A percentile compares a stretch with the other conserved stretches of the same genome.
These are phyloP conservation scores for California macrophylla DNA, from an alignment of 441 rosid species.

Conservation along the genomic window DNA sequence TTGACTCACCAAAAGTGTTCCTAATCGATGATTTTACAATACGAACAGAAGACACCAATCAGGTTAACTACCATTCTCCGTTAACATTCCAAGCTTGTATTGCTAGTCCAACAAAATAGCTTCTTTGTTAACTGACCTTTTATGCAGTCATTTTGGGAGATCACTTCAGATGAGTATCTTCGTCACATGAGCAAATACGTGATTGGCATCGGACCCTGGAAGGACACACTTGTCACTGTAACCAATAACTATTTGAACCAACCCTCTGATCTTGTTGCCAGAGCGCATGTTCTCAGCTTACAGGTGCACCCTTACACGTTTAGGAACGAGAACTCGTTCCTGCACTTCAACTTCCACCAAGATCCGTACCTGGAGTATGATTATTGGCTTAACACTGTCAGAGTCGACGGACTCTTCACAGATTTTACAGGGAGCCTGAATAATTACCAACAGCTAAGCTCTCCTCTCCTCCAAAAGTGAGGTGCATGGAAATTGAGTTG, in stretches of 20 bases:
- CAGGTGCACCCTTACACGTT: slow-evolving; percentile 27
- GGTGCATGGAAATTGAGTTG: background rate
- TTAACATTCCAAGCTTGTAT: background rate
- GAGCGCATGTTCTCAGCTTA: slow-evolving; percentile 17
- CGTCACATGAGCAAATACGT: slow-evolving; percentile 12
- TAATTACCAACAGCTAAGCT: slow-evolving; percentile 16
- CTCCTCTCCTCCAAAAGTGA: slow-evolving; percentile 10
- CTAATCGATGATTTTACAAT: slow-evolving; percentile 17
- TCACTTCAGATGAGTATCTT: slow-evolving; percentile 17
- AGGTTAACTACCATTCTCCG: slow-evolving; percentile 2
- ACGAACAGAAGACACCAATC: slow-evolving; percentile 22
- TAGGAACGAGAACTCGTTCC: slow-evolving; percentile 20
- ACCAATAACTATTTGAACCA: slow-evolving; percentile 6
- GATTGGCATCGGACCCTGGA: slow-evolving; percentile 20
- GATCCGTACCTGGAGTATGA: slow-evolving; percentile 21
- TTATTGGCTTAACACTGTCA: slow-evolving; percentile 20
- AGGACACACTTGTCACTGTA: slow-evolving; percentile 16
- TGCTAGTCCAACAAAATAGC: background rate
- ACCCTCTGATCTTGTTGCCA: slow-evolving; percentile 18
- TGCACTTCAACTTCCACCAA: slow-evolving; percentile 23
- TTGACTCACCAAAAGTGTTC: slow-evolving; percentile 18
- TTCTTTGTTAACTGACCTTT: background rate
- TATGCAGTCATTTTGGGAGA: slow-evolving; percentile 18
- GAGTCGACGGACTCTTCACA: slow-evolving; percentile 24
- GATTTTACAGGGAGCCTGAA: slow-evolving; percentile 24